phyloP scores from a whole-genome alignment of 345 rosid species.

The Citrus sp. region DNA sequence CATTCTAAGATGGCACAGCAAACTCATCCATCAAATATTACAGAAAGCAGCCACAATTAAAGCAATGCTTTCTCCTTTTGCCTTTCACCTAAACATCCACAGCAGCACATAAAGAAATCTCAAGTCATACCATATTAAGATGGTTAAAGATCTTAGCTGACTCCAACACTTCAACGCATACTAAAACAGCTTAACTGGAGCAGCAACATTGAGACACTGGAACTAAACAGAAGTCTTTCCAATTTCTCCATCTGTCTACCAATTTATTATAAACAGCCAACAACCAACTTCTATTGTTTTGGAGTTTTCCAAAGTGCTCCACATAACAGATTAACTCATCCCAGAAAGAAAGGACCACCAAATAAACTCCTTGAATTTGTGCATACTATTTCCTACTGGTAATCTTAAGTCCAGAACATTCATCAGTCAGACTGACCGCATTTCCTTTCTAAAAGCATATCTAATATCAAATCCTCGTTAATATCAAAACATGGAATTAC shows the following conservation, averaged over 20 bases:
- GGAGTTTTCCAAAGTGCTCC: background rate
- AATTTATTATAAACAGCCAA: background rate
- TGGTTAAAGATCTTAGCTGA: background rate
- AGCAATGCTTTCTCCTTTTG: background rate
- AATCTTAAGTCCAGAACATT: background rate
- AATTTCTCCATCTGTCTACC: background rate
- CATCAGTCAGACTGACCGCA: background rate
- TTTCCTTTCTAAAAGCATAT: background rate
- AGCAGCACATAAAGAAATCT: background rate
- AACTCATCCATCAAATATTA: conserved; percentile 7
- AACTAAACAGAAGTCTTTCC: background rate
- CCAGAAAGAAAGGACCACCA: background rate
- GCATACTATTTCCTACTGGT: background rate
- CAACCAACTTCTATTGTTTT: background rate
- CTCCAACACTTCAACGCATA: background rate
- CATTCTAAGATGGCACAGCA: conserved; percentile 6
- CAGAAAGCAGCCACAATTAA: background rate
- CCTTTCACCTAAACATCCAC: background rate
- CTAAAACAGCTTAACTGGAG: background rate
- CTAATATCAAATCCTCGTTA: background rate
- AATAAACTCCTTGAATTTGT: background rate
- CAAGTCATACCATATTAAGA: background rate
- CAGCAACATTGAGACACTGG: background rate
- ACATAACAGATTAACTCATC: background rate
- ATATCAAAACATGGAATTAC: background rate